These are phyloP conservation scores for Cutaneotrichosporon cutaneum DNA, from an alignment of 1,284 basidiomycete species.

Conservation along the genomic window DNA sequence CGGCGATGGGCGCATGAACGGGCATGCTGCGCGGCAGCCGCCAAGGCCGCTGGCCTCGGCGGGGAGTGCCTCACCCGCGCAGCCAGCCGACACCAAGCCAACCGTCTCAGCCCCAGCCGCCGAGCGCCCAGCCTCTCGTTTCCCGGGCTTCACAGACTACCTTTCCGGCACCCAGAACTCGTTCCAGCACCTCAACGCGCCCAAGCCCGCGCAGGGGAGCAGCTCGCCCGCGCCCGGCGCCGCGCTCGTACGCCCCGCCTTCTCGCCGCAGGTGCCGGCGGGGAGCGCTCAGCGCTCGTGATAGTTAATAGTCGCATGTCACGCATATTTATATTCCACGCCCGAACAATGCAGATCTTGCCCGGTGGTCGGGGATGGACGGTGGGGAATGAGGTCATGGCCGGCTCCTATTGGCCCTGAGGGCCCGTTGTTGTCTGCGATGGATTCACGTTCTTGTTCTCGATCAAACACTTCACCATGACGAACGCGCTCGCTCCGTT, in stretches of 20 bases:
- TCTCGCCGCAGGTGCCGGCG: conserved; percentile 15
- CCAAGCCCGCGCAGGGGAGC: neutral
- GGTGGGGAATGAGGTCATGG: neutral
- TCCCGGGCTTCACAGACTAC: conserved; percentile 37
- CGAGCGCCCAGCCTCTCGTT: conserved; percentile 18
- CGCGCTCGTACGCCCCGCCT: conserved; percentile 10
- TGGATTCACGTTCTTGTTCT: neutral
- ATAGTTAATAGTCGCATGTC: neutral
- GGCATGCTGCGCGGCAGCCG: conserved; percentile 2
- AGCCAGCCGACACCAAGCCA: conserved; percentile 3
- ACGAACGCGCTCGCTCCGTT: conserved; percentile 45
- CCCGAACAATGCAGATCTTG: neutral
- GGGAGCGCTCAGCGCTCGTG: conserved; percentile 10
- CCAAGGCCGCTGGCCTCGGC: neutral
- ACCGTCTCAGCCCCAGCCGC: neutral
- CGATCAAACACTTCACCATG: conserved; percentile 24
- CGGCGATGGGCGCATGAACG: conserved; percentile 18
- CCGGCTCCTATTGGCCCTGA: neutral
- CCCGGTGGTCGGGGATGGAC: neutral
- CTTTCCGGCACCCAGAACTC: conserved; percentile 27
- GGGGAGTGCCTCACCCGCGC: neutral
- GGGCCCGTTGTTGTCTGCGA: neutral
- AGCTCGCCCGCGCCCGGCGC: neutral
- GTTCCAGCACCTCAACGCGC: conserved; percentile 18
- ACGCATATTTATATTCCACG: neutral